Conservation (phyloP, 257 asterid species). For the Solanum infundibuliforme region DNA sequence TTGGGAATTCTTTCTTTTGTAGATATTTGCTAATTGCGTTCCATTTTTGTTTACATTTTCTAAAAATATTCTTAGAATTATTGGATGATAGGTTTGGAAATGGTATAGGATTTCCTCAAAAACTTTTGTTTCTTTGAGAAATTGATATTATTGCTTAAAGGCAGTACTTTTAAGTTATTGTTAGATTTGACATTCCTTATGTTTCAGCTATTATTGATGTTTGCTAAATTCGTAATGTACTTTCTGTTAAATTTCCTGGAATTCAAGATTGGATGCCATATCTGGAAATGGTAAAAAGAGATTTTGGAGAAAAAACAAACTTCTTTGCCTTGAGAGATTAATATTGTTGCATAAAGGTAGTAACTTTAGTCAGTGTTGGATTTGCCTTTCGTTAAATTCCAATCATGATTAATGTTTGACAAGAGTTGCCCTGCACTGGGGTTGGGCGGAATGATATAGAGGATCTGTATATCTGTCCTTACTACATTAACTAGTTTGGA, state of each 20-base stretch:
- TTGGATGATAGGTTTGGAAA: neutral
- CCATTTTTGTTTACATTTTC: neutral
- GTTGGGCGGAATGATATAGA: neutral
- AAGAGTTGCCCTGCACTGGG: neutral
- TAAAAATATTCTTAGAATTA: neutral
- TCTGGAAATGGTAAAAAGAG: neutral
- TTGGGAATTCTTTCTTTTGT: neutral
- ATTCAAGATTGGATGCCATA: neutral
- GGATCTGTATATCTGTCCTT: neutral
- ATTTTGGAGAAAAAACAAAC: neutral
- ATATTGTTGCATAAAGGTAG: neutral
- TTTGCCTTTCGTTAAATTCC: neutral
- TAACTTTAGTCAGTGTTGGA: neutral
- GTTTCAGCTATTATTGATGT: neutral
- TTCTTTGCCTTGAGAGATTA: neutral
- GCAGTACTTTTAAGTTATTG: neutral
- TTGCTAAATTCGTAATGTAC: neutral
- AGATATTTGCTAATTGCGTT: neutral
- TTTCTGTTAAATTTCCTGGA: neutral
- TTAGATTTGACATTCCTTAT: neutral
- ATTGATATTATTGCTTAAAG: neutral
- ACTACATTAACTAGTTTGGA: neutral
- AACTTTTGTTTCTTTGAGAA: neutral
- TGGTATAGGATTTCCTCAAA: neutral
- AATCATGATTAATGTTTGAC: neutral